phyloP scores from a whole-genome alignment of 257 asterid genomes.

The Solanum dulcamara region DNA sequence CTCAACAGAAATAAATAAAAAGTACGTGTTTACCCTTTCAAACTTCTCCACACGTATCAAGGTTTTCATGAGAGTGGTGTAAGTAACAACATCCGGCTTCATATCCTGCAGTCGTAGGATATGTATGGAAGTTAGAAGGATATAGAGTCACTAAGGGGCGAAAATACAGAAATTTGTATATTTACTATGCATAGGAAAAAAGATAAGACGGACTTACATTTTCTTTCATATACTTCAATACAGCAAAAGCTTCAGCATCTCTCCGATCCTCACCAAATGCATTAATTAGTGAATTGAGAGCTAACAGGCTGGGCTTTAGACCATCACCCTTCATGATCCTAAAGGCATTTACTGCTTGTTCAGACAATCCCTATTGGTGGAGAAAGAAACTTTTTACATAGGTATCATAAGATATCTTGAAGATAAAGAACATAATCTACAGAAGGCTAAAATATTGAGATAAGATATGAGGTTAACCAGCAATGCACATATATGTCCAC shows the following conservation, averaged over 20 bases:
- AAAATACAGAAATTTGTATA: neutral
- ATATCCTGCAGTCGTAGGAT: constrained; percentile 45
- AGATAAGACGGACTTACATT: constrained; percentile 38
- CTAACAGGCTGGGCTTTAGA: constrained; percentile 72
- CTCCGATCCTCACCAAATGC: constrained; percentile 96
- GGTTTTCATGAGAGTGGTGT: constrained; percentile 96
- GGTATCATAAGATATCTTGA: neutral
- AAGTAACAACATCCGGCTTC: constrained; percentile 87
- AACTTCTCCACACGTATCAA: constrained; percentile 81
- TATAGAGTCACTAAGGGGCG: neutral
- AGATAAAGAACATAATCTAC: neutral
- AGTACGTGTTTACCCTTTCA: constrained; percentile 41
- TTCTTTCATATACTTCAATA: constrained; percentile 86
- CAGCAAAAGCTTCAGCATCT: constrained; percentile 85
- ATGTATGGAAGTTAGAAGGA: neutral
- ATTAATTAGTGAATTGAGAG: constrained; percentile 77
- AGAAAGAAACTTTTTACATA: constrained; percentile 1
- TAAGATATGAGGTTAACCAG: neutral
- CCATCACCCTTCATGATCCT: constrained; percentile 89
- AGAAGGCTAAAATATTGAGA: neutral
- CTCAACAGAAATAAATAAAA: neutral
- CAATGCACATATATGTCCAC: neutral
- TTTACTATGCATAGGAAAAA: neutral
- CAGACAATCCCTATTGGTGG: constrained; percentile 68
- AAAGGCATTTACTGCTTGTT: constrained; percentile 86